Conservation (phyloP, 2,329 filamentous ascomycete species). For the Xylaria sp. region DNA sequence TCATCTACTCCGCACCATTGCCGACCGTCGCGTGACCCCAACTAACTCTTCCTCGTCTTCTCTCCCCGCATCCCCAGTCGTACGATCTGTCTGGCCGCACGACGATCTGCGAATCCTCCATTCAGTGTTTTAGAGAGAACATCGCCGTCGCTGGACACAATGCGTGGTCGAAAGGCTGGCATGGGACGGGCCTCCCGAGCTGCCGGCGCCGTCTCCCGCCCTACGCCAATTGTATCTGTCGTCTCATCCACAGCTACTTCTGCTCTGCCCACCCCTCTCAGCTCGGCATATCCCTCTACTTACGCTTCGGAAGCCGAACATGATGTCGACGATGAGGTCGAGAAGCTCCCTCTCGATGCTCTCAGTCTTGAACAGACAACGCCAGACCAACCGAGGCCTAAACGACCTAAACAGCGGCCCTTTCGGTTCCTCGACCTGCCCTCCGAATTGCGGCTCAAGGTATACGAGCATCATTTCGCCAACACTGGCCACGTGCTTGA, state of each 20-base stretch:
- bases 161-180: slow-evolving; percentile 45
- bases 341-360: slow-evolving; percentile 55
- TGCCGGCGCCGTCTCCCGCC: slow-evolving; percentile 41
- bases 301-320: slow-evolving; percentile 54
- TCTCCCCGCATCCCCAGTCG: slow-evolving; percentile 14
- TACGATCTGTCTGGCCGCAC: slow-evolving; percentile 16
- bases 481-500: slow-evolving; percentile 68
- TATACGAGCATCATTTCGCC: slow-evolving; percentile 73
- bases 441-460: slow-evolving; percentile 73
- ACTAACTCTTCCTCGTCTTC: slow-evolving; percentile 5
- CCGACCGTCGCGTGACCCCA: slow-evolving; percentile 35
- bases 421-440: slow-evolving; percentile 77
- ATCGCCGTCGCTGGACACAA: slow-evolving; percentile 31
- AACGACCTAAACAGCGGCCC: slow-evolving; percentile 53
- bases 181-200: slow-evolving; percentile 51
- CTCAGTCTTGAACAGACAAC: slow-evolving; percentile 56
- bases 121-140: neutral
- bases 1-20: slow-evolving; percentile 34
- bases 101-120: slow-evolving; percentile 16
- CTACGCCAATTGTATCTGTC: slow-evolving; percentile 43
- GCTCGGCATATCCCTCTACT: slow-evolving; percentile 53
- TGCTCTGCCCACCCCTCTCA: slow-evolving; percentile 50
- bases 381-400: slow-evolving; percentile 45
- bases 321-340: slow-evolving; percentile 54
- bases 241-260: slow-evolving; percentile 47